These are phyloP conservation scores for Eimeria zaria DNA, from an alignment of 169 alveolate species.

Conservation along the genomic window DNA sequence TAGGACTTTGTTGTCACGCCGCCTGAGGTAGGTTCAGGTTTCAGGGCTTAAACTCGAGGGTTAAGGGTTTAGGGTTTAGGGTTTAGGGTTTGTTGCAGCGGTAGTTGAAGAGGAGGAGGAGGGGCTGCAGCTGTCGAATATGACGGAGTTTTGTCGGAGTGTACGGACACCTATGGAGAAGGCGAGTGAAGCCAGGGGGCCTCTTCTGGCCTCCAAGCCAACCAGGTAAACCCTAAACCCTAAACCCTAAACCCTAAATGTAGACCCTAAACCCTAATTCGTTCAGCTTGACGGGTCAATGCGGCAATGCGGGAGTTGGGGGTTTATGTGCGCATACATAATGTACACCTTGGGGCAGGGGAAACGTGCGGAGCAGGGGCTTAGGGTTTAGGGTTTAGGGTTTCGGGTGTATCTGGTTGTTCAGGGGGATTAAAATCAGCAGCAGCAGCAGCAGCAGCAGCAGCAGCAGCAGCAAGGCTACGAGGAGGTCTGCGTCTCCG, in stretches of 20 bases:
- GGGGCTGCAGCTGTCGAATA: slow-evolving; percentile 77
- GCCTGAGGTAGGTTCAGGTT: not conserved
- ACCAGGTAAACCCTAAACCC: slow-evolving; percentile 17
- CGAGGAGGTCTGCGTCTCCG: not conserved
- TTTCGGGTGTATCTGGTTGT: not conserved
- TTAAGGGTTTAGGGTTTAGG: slow-evolving; percentile 3
- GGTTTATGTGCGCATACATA: not conserved
- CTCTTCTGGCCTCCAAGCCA: not conserved
- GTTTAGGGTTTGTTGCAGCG: not conserved
- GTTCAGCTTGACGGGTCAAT: too few relatives aligned
- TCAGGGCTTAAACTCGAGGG: not conserved
- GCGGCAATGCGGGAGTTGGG: not conserved
- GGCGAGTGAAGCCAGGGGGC: not conserved
- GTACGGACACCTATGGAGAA: slow-evolving; percentile 81
- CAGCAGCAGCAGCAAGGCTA: slow-evolving; percentile 19
- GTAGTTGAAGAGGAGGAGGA: slow-evolving; percentile 45
- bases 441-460: slow-evolving; percentile 25
- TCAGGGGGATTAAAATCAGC: slow-evolving; percentile 9
- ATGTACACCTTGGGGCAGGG: not conserved
- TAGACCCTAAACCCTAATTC: not conserved
- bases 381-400: slow-evolving; percentile 20
- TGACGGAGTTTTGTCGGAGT: slow-evolving; percentile 75
- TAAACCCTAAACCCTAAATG: slow-evolving; percentile 36
- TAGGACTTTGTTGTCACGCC: too few relatives aligned
- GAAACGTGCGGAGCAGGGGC: not conserved